Evolutionary conservation across 345 rosid genomes (phyloP).

Genomic region (Dipteronia sinensis): DNA sequence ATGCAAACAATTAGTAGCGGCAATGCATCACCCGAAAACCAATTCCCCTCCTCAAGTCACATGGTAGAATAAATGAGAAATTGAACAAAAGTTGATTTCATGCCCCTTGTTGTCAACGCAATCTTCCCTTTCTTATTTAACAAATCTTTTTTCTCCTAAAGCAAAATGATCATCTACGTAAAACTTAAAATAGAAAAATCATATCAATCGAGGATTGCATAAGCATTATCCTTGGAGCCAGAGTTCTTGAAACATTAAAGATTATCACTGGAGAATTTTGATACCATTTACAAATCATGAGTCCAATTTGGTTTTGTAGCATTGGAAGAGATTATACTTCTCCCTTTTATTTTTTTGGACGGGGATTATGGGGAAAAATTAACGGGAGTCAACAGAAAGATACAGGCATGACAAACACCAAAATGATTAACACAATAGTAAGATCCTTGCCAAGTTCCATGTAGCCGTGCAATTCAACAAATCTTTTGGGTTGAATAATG

Average conservation of each 20-base stretch:
- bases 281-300: background rate
- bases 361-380: background rate
- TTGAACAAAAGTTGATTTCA: background rate
- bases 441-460: background rate
- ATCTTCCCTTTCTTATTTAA: background rate
- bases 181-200: background rate
- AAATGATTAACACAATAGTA: background rate
- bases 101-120: background rate
- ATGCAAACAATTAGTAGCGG: conserved; percentile 1
- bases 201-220: background rate
- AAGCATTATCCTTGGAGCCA: background rate
- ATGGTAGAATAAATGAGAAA: background rate
- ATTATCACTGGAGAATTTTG: background rate
- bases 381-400: background rate
- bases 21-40: background rate
- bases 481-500: background rate
- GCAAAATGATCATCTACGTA: background rate
- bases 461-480: background rate
- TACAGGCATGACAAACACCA: background rate
- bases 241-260: background rate
- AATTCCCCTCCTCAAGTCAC: background rate
- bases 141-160: background rate
- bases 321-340: background rate
- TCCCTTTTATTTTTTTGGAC: no score
- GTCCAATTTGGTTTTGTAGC: background rate